Conservation (phyloP, 129 eudicot species). For the Chrysanthemum seticuspe region DNA sequence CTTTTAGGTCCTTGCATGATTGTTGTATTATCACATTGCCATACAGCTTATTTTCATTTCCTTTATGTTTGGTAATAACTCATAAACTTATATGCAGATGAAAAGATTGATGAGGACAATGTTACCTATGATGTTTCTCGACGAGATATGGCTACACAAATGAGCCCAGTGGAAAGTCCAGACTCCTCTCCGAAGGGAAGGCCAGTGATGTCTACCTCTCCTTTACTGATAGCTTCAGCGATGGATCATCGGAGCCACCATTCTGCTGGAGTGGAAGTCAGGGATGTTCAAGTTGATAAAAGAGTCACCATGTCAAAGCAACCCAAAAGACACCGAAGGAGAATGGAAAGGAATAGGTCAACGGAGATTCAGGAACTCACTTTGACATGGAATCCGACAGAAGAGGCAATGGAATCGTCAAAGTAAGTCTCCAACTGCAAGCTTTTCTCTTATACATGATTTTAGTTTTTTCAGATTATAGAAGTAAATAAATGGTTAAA, state of each 20-base stretch:
- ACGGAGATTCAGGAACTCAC: constrained; percentile 36
- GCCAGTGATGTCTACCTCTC: constrained; percentile 40
- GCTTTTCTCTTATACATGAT: background rate
- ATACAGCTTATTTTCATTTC: no score
- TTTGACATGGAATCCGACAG: constrained; percentile 49
- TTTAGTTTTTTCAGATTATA: no score
- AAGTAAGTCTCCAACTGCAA: constrained; percentile 46
- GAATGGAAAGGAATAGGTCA: constrained; percentile 32
- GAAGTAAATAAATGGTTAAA: no score
- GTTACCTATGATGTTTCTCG: constrained; percentile 45
- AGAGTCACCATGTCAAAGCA: constrained; percentile 43
- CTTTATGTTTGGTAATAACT: constrained; percentile 9
- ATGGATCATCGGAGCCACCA: constrained; percentile 15
- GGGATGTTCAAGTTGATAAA: constrained; percentile 90
- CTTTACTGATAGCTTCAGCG: constrained; percentile 31
- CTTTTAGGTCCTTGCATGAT: constrained; percentile 2
- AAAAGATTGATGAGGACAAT: constrained; percentile 37
- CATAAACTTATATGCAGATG: constrained; percentile 48
- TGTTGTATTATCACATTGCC: no score
- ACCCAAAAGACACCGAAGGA: constrained; percentile 37
- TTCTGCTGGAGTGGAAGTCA: constrained; percentile 55
- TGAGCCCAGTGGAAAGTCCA: constrained; percentile 68
- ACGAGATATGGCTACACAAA: constrained; percentile 92
- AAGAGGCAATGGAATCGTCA: constrained; percentile 48
- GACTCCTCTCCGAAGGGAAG: constrained; percentile 52